Evolutionary conservation across 2,329 filamentous ascomycete species (phyloP).

Genomic region (Xylariaceae sp.): DNA sequence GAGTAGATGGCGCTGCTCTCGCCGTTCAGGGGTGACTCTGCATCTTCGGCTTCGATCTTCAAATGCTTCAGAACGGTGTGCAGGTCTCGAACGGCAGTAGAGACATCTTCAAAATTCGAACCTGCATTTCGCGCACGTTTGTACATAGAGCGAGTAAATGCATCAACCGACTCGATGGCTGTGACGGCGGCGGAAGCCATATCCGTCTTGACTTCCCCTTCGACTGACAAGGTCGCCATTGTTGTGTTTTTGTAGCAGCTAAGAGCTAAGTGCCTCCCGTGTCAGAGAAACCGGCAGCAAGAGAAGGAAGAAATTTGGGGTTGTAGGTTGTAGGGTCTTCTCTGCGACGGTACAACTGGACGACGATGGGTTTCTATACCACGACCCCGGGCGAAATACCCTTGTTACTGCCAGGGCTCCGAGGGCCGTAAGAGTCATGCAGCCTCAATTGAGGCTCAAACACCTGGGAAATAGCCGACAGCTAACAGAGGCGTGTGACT

Average conservation of each 20-base stretch:
- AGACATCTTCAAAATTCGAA: slow-evolving; percentile 44
- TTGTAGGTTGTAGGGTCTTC: too few relatives aligned
- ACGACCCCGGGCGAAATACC: too few relatives aligned
- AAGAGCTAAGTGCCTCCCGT: slow-evolving; percentile 14
- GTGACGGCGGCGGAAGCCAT: slow-evolving; percentile 20
- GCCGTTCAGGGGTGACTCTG: slow-evolving; percentile 49
- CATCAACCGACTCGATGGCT: slow-evolving; percentile 51
- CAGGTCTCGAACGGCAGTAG: slow-evolving; percentile 46
- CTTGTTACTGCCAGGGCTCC: too few relatives aligned
- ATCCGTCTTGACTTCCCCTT: slow-evolving; percentile 3
- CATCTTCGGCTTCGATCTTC: slow-evolving; percentile 51
- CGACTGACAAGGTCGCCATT: slow-evolving; percentile 6
- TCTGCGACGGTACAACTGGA: too few relatives aligned
- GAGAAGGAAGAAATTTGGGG: too few relatives aligned
- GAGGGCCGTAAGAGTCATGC: too few relatives aligned
- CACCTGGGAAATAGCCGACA: too few relatives aligned
- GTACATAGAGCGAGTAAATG: slow-evolving; percentile 50
- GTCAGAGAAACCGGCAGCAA: neutral
- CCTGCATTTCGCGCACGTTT: slow-evolving; percentile 46
- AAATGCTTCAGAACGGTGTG: slow-evolving; percentile 54
- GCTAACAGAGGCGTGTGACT: too few relatives aligned
- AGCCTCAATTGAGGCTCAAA: too few relatives aligned
- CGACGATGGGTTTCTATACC: too few relatives aligned
- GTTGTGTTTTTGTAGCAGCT: neutral
- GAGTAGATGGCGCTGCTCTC: slow-evolving; percentile 38